Conservation (phyloP, 192 early-diverging fungal species). For the Coemansia sp. region DNA sequence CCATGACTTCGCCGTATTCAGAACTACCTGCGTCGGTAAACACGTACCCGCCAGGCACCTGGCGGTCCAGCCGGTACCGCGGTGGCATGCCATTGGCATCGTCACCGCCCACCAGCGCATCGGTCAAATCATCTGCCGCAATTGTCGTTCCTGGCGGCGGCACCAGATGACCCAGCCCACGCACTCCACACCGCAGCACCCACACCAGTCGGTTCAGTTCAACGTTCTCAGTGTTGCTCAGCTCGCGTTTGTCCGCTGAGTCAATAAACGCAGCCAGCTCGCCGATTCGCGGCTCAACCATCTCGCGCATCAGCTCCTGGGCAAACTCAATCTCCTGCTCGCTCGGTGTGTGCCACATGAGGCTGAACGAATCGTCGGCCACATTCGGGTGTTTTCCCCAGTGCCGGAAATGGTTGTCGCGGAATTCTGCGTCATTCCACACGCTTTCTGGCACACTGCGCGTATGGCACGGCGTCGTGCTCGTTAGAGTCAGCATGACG, state of each 20-base stretch:
- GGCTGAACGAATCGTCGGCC: slow-evolving; percentile 39
- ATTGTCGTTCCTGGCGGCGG: slow-evolving; percentile 26
- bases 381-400: slow-evolving; percentile 71
- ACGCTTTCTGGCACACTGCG: slow-evolving; percentile 33
- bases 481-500: slow-evolving; percentile 13
- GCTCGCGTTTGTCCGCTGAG: slow-evolving; percentile 5
- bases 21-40: slow-evolving; percentile 59
- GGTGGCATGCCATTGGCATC: slow-evolving; percentile 31
- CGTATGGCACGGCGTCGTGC: slow-evolving; percentile 14
- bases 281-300: slow-evolving; percentile 48
- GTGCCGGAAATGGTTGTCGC: slow-evolving; percentile 62
- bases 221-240: slow-evolving; percentile 33
- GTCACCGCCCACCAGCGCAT: slow-evolving; percentile 22
- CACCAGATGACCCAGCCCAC: slow-evolving; percentile 26
- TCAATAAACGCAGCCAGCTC: slow-evolving; percentile 29
- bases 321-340: slow-evolving; percentile 66
- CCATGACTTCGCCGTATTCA: slow-evolving; percentile 48
- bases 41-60: slow-evolving; percentile 64
- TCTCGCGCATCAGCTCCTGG: slow-evolving; percentile 58
- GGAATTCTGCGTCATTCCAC: slow-evolving; percentile 55
- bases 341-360: slow-evolving; percentile 79
- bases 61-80: slow-evolving; percentile 26
- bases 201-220: slow-evolving; percentile 28
- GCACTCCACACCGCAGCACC: slow-evolving; percentile 20
- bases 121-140: slow-evolving; percentile 6